Evolutionary conservation across 2,329 filamentous ascomycete species (phyloP), one percentile per base, ranked within the genome.

Genomic region (Alternaria infectoria): DNA sequence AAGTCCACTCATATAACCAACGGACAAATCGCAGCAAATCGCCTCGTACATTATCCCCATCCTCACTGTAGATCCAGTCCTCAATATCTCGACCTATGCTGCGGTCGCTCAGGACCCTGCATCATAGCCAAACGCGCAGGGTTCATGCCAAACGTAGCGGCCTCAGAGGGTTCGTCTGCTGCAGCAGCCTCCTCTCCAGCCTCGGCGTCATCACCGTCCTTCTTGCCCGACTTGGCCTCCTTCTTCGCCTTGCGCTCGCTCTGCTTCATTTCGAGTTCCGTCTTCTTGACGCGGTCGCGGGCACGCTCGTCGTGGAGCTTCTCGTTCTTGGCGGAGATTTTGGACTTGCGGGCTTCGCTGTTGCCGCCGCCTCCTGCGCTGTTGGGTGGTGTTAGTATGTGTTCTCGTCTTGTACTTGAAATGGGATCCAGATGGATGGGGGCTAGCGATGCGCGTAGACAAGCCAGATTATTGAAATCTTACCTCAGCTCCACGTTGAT

Each of bases 401-500:
- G 23, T 26, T 44, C 13, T 23, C 5, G 21, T 23, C 5, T 23
- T 23, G 21, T 23, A 23, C 5, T 23, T 5, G 4, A 23, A 23
- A 23, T 5, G 21, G 21, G 21, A 5, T 5, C 21, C 21, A 5
- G 21, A 3, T 21, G 21, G 21, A 21, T 21, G 5, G 21, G 21
- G 11, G 4, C 6, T 10, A n/a, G 15, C 0, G 15, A 43, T 25
- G 32, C 23, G 36, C 21, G 6, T 17, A 17, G 12, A 9, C 2
- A 2, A 7, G 6, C 1, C 6, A 7, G 19, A 19, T n/a, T 5
- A 3, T 3, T 13, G 25, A 25, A 44, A 54, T 36, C 51, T 26
- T 81, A 93, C 87, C 93, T 97, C 69, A 98, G 82, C 82, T 97
- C 95, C 25, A 97, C 92, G 77, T 97, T 97, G 74, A 98, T 96